Conservation (phyloP, 1,284 basidiomycete species). For the Rhodotorula glutinis region DNA sequence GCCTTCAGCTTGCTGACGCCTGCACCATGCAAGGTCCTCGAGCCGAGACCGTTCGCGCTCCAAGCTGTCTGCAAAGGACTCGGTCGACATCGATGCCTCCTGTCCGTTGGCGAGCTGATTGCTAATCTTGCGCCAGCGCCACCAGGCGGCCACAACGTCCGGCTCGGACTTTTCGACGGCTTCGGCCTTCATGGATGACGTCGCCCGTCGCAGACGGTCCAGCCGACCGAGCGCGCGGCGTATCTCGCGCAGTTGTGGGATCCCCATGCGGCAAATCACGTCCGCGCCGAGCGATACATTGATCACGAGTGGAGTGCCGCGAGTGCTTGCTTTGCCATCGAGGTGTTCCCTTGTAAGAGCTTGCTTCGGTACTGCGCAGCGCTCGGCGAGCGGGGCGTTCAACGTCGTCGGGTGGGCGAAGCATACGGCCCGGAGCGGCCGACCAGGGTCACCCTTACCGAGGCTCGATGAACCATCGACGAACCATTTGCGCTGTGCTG, state of each 20-base stretch:
- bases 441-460: not conserved
- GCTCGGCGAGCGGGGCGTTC: conserved; percentile 22
- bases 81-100: too few relatives aligned
- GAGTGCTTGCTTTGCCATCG: not conserved
- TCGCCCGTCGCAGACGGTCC: conserved; percentile 8
- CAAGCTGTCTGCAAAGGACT: too few relatives aligned
- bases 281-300: conserved; percentile 28
- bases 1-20: not conserved
- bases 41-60: conserved; percentile 2
- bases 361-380: conserved; percentile 19
- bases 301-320: conserved; percentile 28
- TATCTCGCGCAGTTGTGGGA: conserved; percentile 34
- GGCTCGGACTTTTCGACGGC: not conserved
- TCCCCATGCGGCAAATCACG: conserved; percentile 29
- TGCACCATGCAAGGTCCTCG: conserved; percentile 25
- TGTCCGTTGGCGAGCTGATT: too few relatives aligned
- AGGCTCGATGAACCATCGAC: not conserved
- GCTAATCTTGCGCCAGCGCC: conserved; percentile 18
- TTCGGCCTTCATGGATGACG: too few relatives aligned
- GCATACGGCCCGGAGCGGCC: conserved; percentile 27
- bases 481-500: not conserved
- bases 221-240: conserved; percentile 30
- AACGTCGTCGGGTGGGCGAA: conserved; percentile 38
- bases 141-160: conserved; percentile 18
- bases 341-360: not conserved